Evolutionary conservation across 2,329 filamentous ascomycete genomes (phyloP), one percentile per base, ranked within the genome.

Genomic region (Leptodontidium sp.): DNA sequence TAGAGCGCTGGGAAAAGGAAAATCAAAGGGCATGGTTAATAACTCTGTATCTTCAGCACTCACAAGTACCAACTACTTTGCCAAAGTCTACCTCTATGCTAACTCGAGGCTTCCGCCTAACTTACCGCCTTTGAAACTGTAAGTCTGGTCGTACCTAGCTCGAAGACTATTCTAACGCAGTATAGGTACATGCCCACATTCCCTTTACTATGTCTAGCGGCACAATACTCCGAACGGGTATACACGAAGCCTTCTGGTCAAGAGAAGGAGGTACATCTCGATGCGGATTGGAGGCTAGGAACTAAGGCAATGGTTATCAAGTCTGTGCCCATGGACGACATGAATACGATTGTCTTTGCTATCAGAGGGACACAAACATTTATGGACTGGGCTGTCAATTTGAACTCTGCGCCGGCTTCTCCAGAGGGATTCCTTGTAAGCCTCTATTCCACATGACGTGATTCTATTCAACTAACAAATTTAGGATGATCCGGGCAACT

Each of bases 301-400:
- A 91, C 92, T 0, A 95, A 94, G 78, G 91, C 93, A 29, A 95
- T 95, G 90, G 89, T 92, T 17, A 90, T 97, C 77, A 95, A 94
- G 77, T 93, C 91, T 0, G 85, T 94, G 0, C 88, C 92, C 1
- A 88, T 94, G 77, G 93, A 96, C 75, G 85, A 93, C 75, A 89
- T 90, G 82, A 88, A 92, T 77, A 90, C 90, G 21, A 90, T 97
- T 66, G 91, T 97, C 12, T 92, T 97, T 75, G 93, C 93, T 15
- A 92, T 97, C 70, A 88, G 93, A 24, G 93, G 93, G 24, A 93
- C 90, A 0, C 88, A 93, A 29, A 91, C 88, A 7, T 92, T 96
- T 74, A 89, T 92, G 82, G 93, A 97, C 80, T 97, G 93, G 93
- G 87, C 91, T 1, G 91, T 96, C 57, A 97, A 97, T 78, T 85